Evolutionary conservation across 2,329 filamentous ascomycete genomes (phyloP), one percentile per base, ranked within the genome.

Genomic region (Talaromyces sp.): DNA sequence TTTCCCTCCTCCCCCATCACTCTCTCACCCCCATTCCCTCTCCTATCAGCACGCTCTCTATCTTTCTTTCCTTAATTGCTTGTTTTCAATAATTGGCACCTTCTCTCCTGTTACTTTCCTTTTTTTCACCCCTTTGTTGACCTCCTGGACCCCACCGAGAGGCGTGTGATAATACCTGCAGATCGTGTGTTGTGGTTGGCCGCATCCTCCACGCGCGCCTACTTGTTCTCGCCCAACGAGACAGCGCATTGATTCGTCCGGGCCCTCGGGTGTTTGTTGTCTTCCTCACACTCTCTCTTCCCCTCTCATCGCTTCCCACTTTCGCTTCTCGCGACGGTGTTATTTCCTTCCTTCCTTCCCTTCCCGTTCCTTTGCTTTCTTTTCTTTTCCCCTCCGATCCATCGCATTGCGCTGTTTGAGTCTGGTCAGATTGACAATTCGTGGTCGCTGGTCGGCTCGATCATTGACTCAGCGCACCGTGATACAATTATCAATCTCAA

Each of bases 391-490:
- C 9, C 22, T 17, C 42, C 33, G 3, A 19, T 17, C 33, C 27
- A 33, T 61, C 55, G 52, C 51, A 56, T 52, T 50, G 47, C 37
- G 29, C 13, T 13, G 4, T 39, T 45, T 36, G 39, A 39, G 30
- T 20, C 22, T 20, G 45, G 22, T 35, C 13, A 39, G 42, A 36
- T 22, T 36, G 30, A 46, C 53, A 49, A 58, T 57, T 39, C 52
- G 42, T 58, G 52, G 65, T 70, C 68, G 68, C 67, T 65, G 67
- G 65, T 60, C 67, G 66, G 68, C 67, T 67, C 55, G 50, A 44
- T 57, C 36, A 49, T 52, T 40, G 51, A 45, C 35, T 43, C 32
- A 47, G 46, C 46, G 29, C 30, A 42, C 16, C 33, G 13, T 22
- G 14, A 16, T 16, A 41, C 36, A 14, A 30, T n/a, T 17, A 24